Base-by-base conservation (phyloP, 371 early-diverging fungal genomes). In the Mortierella sp. region DNA sequence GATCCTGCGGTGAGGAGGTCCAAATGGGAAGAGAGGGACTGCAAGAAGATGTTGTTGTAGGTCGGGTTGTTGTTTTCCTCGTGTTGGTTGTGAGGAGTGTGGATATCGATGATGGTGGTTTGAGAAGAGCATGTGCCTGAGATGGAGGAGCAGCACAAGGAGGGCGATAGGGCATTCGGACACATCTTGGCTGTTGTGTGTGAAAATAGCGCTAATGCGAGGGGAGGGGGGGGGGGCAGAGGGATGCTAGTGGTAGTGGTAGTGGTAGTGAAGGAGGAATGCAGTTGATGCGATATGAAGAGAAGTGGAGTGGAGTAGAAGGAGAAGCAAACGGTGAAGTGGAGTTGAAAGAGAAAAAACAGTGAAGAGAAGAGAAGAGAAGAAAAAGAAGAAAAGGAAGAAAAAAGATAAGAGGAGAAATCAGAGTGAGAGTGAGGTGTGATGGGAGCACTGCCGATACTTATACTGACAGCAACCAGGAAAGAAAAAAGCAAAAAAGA, bases 1-100 rank as follows among this genome's bases (percentile, higher is more conserved):
- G 79, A 73, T 24, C 84, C 84, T 24, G 84, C 84, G 16, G 79
- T 76, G 63, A 81, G 70, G 48, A 84, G 31, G 45, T 84, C 71
- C 42, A 84, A 60, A 48, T 84, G 81, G 11, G 70, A 68, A 6
- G 76, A 45, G 14, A 81, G 54, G 1, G 78, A 45, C 34, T 44
- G 65, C 72, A 58, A 80, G 42, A 16, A 78, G 28, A 11, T 57
- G 75, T n/a, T 54, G 48, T 14, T 48, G 28, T 57, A 42, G 6
- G 5, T 38, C 5, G 42, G 42, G 42, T 38, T 38, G 42, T 21
- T 28, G 31, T 60, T 14, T 60, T 52, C 72, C 72, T 38, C 21
- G n/a, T 44, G 48, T 58, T 45, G 19, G 7, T 24, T 72, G 73
- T n/a, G 13, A 70, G 38, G 1, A 31, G 74, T n/a, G 38, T n/a